These are phyloP conservation scores for Fragaria iinumae DNA, from an alignment of 306 rosid genomes.

Conservation along the genomic window DNA sequence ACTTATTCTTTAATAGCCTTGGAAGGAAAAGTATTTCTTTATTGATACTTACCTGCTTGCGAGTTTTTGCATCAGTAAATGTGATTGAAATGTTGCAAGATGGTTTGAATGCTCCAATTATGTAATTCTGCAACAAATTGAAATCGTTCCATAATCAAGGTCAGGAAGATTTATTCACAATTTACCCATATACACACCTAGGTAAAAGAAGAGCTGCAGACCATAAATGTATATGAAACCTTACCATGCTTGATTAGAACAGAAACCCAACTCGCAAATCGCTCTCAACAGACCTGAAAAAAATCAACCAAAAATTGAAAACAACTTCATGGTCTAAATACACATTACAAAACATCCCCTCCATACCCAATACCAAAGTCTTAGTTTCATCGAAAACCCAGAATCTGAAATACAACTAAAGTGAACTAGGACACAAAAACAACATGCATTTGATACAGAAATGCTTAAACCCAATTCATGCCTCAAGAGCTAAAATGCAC, in stretches of 20 bases:
- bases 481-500: background rate
- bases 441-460: background rate
- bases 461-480: background rate
- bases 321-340: background rate
- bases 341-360: background rate
- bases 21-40: background rate
- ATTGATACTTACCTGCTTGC: conserved; percentile 68
- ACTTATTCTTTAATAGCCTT: background rate
- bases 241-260: conserved; percentile 33
- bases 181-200: background rate
- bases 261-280: conserved; percentile 13
- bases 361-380: background rate
- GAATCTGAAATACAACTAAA: background rate
- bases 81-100: conserved; percentile 79
- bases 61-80: conserved; percentile 80
- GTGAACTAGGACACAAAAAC: background rate
- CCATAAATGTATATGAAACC: conserved; percentile 3
- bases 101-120: conserved; percentile 99
- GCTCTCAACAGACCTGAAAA: conserved; percentile 29
- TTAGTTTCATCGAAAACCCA: background rate
- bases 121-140: conserved; percentile 60
- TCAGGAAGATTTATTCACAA: background rate
- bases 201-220: background rate
- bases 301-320: background rate
- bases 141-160: background rate